These are phyloP conservation scores for Graphilbum sp. DNA, from an alignment of 2,329 filamentous ascomycete species.

Conservation along the genomic window DNA sequence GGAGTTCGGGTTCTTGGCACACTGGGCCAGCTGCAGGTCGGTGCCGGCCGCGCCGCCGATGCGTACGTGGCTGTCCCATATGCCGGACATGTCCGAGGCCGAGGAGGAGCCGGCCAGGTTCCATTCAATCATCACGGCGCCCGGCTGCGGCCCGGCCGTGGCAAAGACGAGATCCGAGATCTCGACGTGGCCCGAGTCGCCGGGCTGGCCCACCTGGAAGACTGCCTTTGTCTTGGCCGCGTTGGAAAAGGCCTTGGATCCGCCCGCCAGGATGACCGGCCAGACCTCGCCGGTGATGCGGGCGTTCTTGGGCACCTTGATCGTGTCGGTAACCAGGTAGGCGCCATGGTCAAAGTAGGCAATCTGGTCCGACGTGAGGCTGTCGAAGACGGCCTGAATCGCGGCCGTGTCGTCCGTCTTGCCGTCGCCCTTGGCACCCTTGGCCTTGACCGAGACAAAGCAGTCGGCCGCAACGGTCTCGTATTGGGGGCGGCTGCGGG, in stretches of 20 bases:
- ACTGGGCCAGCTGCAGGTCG: slow-evolving; percentile 61
- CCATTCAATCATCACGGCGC: slow-evolving; percentile 84
- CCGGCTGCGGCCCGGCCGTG: slow-evolving; percentile 67
- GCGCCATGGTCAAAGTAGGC: slow-evolving; percentile 63
- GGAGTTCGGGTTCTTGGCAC: slow-evolving; percentile 56
- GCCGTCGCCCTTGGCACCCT: slow-evolving; percentile 79
- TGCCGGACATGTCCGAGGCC: slow-evolving; percentile 57
- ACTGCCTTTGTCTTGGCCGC: slow-evolving; percentile 63
- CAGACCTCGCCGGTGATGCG: slow-evolving; percentile 85
- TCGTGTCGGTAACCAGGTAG: slow-evolving; percentile 53
- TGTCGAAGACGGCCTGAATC: slow-evolving; percentile 64
- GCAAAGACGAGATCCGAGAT: slow-evolving; percentile 78
- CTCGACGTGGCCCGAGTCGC: slow-evolving; percentile 66
- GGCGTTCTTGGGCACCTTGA: slow-evolving; percentile 61
- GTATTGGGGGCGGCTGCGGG: slow-evolving; percentile 83
- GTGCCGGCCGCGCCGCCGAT: slow-evolving; percentile 79
- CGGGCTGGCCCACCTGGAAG: slow-evolving; percentile 65
- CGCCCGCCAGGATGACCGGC: slow-evolving; percentile 75
- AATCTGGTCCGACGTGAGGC: slow-evolving; percentile 43
- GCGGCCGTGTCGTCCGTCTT: slow-evolving; percentile 71
- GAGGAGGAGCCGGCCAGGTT: slow-evolving; percentile 55
- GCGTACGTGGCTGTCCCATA: slow-evolving; percentile 96
- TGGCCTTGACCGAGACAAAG: slow-evolving; percentile 70
- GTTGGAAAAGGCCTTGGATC: slow-evolving; percentile 53
- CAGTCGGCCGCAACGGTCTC: slow-evolving; percentile 44